Base-by-base conservation (phyloP, 140 eudicot genomes). In the Anethum foeniculum region DNA sequence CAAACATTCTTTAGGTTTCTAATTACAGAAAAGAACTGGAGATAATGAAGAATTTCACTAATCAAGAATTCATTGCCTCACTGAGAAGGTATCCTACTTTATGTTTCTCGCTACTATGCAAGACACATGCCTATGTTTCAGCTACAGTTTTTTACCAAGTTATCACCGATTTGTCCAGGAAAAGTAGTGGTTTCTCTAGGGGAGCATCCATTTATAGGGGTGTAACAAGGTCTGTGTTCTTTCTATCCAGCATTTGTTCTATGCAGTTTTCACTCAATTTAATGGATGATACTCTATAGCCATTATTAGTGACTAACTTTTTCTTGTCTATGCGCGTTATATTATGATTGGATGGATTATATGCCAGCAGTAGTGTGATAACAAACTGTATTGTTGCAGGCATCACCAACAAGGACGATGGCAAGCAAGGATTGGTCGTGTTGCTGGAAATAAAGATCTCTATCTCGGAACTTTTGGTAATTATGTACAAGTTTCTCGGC, bases 401-500 rank as follows among this genome's bases (percentile, higher is more conserved):
- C 98, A 94, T 90, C 98, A 94, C 81, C 98, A 94, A 82, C 98
- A 94, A 88, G 98, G 98, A 51, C 92, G 97, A 19, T 65, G 73
- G 73, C 73, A 65, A 65, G 73, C 92, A 65, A 65, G 73, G 10
- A 65, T 65, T 65, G 73, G 73, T 14, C 73, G 73, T 28, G 73
- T 65, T 28, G 34, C 36, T 65, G 73, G 73, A 65, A 65, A 65
- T 65, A 65, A 65, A 30, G 73, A 65, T 65, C 73, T 65, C 39
- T 65, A 65, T 65, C 73, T 65, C 41, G 41, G 73, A 65, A 65
- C 73, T 65, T 65, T 65, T 65, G 73, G 73, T 65, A 65, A 65
- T 65, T 65, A 65, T 14, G 19, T 30, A 27, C 73, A 30, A 65
- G 23, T 65, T 30, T 18, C 21, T 65, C 7, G 10, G 9, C 13